These are phyloP conservation scores for Leccinum broughii DNA, from an alignment of 768 basidiomycete genomes.

Conservation along the genomic window DNA sequence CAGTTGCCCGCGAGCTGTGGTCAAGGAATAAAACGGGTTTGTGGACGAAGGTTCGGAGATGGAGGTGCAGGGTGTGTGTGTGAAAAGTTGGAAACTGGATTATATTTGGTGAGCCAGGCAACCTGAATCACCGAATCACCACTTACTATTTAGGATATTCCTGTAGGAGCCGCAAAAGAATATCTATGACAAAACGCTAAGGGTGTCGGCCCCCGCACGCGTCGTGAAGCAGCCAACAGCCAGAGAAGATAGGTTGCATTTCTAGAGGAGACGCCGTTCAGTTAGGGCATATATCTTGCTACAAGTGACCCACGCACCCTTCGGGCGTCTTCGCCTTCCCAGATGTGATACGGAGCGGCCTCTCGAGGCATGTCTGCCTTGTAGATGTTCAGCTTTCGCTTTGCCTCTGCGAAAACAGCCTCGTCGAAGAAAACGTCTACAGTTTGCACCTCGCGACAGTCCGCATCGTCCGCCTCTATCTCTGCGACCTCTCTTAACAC, in stretches of 20 bases:
- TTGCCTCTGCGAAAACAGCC: slow-evolving; percentile 38
- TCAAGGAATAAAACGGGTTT: slow-evolving; percentile 37
- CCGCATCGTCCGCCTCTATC: slow-evolving; percentile 28
- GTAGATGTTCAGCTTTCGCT: slow-evolving; percentile 46
- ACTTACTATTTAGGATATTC: slow-evolving; percentile 43
- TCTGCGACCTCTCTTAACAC: slow-evolving; percentile 33
- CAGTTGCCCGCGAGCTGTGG: slow-evolving; percentile 44
- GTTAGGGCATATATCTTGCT: neutral
- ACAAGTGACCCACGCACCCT: slow-evolving; percentile 29
- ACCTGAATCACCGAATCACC: slow-evolving; percentile 9
- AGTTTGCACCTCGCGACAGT: slow-evolving; percentile 34
- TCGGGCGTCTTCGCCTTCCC: slow-evolving; percentile 36
- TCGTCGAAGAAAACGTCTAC: slow-evolving; percentile 38
- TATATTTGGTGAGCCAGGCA: slow-evolving; percentile 7
- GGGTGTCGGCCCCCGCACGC: slow-evolving; percentile 63
- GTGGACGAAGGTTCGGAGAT: slow-evolving; percentile 31
- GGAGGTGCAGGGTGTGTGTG: slow-evolving; percentile 42
- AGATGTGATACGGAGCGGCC: slow-evolving; percentile 28
- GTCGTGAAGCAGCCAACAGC: slow-evolving; percentile 53
- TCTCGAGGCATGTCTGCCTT: slow-evolving; percentile 52
- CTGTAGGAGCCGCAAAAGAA: slow-evolving; percentile 52
- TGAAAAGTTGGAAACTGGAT: slow-evolving; percentile 42
- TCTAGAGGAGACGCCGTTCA: slow-evolving; percentile 35
- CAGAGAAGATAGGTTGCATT: slow-evolving; percentile 45
- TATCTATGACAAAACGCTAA: slow-evolving; percentile 65